These are phyloP conservation scores for Schizosaccharomyces osmophilus DNA, from an alignment of 805 yeast genomes.

Conservation along the genomic window DNA sequence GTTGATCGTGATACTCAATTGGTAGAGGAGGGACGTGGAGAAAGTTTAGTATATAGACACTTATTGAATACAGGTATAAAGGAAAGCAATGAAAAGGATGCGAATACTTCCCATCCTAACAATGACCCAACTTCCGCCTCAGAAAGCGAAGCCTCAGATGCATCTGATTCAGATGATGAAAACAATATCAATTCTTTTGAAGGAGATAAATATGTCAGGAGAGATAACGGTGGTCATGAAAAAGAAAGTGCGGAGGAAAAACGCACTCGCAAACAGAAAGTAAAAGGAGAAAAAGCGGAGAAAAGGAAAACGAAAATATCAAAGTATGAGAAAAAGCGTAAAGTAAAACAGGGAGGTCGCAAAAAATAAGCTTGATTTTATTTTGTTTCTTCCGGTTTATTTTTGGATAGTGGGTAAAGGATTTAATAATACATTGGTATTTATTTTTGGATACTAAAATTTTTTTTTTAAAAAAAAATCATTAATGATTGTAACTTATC, in stretches of 20 bases:
- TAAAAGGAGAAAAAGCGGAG: slow-evolving; percentile 1
- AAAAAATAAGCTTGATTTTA: not conserved
- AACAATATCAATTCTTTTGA: slow-evolving; percentile 3
- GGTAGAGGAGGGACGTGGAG: slow-evolving; percentile 45
- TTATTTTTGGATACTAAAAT: too few relatives aligned
- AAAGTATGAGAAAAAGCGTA: slow-evolving; percentile 8
- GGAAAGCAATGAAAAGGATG: not conserved
- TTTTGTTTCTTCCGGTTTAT: not conserved
- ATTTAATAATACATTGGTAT: too few relatives aligned
- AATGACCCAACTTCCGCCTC: slow-evolving; percentile 11
- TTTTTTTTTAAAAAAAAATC: too few relatives aligned
- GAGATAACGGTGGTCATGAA: not conserved
- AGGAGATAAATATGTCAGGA: slow-evolving; percentile 3
- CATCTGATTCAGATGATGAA: slow-evolving; percentile 6
- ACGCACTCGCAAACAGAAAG: slow-evolving; percentile 4
- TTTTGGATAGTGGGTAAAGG: too few relatives aligned
- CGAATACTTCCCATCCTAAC: not conserved
- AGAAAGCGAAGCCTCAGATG: slow-evolving; percentile 14
- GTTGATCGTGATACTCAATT: slow-evolving; percentile 49
- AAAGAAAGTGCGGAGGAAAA: slow-evolving; percentile 4
- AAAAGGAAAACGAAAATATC: slow-evolving; percentile 5
- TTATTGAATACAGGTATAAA: slow-evolving; percentile 9
- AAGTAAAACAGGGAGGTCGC: slow-evolving; percentile 4
- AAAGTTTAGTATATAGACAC: slow-evolving; percentile 31
- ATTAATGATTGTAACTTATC: too few relatives aligned